Percentiles rank a stretch among this genome's conserved stretches.
Conservation (phyloP, 1,284 basidiomycete species). For the Ustilago sp. region DNA sequence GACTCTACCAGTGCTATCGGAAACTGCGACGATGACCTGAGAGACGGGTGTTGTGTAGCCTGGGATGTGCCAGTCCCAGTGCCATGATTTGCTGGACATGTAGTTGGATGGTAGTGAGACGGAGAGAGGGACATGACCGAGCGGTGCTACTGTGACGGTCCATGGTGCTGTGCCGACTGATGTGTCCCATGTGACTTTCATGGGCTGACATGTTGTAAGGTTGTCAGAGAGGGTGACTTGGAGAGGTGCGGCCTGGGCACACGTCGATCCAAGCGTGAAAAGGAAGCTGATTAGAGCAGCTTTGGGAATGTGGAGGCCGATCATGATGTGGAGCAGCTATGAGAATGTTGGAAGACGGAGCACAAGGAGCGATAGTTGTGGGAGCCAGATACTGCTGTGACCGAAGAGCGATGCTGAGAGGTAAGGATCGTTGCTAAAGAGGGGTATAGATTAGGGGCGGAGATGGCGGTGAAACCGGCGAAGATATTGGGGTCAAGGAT, state of each 20-base stretch:
- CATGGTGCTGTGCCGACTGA: constrained; percentile 45
- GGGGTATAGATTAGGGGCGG: constrained; percentile 5
- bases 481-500: neutral
- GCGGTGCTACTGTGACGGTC: constrained; percentile 48
- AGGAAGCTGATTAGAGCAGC: constrained; percentile 7
- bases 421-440: neutral
- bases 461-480: neutral
- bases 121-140: constrained; percentile 39
- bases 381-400: neutral
- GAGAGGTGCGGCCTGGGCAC: constrained; percentile 41
- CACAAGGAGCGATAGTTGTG: neutral
- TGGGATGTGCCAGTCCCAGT: constrained; percentile 42
- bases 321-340: neutral
- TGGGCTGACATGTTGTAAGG: constrained; percentile 37
- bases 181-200: constrained; percentile 41
- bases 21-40: constrained; percentile 42
- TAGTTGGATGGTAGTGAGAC: constrained; percentile 39
- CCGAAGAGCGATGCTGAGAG: neutral
- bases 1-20: constrained; percentile 36
- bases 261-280: constrained; percentile 19
- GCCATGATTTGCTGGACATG: constrained; percentile 29
- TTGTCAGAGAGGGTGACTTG: constrained; percentile 33
- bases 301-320: neutral
- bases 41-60: constrained; percentile 26
- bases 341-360: neutral